Conservation (phyloP, 2,329 filamentous ascomycete genomes). For the Trichoderma koningiopsis region DNA sequence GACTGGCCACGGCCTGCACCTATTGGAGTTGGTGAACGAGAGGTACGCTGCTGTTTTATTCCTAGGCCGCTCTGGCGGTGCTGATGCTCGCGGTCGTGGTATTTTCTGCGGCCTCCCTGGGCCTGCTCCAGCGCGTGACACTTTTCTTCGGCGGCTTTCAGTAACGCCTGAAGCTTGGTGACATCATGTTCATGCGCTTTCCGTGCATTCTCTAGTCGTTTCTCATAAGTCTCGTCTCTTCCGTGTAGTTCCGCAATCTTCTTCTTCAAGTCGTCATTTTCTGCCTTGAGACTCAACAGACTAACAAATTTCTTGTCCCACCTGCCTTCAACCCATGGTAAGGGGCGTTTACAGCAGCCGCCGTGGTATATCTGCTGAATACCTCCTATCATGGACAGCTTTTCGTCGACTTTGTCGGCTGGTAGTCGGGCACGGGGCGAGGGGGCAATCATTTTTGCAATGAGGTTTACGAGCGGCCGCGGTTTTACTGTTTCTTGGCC, state of each 20-base stretch:
- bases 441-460: slow-evolving; percentile 40
- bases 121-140: slow-evolving; percentile 37
- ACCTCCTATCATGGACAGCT: slow-evolving; percentile 49
- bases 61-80: slow-evolving; percentile 29
- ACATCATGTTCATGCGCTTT: slow-evolving; percentile 39
- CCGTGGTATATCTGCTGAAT: slow-evolving; percentile 52
- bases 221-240: slow-evolving; percentile 45
- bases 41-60: slow-evolving; percentile 25
- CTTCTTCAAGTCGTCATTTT: slow-evolving; percentile 39
- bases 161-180: slow-evolving; percentile 38
- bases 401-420: slow-evolving; percentile 43
- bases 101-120: slow-evolving; percentile 31
- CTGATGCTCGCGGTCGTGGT: slow-evolving; percentile 28
- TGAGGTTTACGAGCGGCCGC: slow-evolving; percentile 44
- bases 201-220: slow-evolving; percentile 42
- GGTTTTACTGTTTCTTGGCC: slow-evolving; percentile 45
- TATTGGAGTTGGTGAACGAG: slow-evolving; percentile 26
- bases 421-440: slow-evolving; percentile 39
- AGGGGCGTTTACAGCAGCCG: slow-evolving; percentile 47
- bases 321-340: slow-evolving; percentile 41
- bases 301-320: slow-evolving; percentile 42
- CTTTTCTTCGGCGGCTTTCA: slow-evolving; percentile 41
- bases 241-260: slow-evolving; percentile 42
- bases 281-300: slow-evolving; percentile 36
- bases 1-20: slow-evolving; percentile 29